phyloP scores from a whole-genome alignment of 345 rosid species.

The Reutealis trisperma region DNA sequence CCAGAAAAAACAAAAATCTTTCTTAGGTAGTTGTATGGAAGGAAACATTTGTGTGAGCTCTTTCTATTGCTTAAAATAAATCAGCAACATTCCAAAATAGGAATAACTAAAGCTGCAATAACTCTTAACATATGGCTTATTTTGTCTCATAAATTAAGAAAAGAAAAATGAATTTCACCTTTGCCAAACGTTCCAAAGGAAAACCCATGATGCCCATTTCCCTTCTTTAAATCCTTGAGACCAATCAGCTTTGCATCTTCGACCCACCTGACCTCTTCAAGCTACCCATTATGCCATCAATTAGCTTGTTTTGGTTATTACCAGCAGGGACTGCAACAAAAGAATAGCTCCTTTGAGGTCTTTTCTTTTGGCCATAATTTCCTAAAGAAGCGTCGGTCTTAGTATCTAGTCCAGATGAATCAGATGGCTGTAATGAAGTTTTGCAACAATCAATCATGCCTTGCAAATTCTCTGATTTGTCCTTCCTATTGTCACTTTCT shows the following conservation, averaged over 20 bases:
- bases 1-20: not conserved
- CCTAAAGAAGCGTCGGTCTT: constrained; percentile 16
- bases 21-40: not conserved
- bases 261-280: constrained; percentile 51
- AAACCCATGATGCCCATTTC: not conserved
- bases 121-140: too few relatives aligned
- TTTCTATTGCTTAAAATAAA: too few relatives aligned
- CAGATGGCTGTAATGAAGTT: constrained; percentile 21
- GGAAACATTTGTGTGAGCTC: not conserved
- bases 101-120: too few relatives aligned
- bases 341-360: constrained; percentile 49
- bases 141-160: too few relatives aligned
- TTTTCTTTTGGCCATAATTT: constrained; percentile 37
- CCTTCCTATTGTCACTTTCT: constrained; percentile 23
- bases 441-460: constrained; percentile 25
- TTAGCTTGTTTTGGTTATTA: constrained; percentile 1
- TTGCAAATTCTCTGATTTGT: constrained; percentile 35
- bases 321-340: constrained; percentile 43
- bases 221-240: too few relatives aligned
- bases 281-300: constrained; percentile 56
- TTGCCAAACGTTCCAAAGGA: not conserved
- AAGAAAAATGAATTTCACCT: constrained; percentile 2
- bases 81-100: too few relatives aligned
- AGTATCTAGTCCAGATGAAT: constrained; percentile 15
- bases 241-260: too few relatives aligned